Evolutionary conservation across 1,284 basidiomycete species (phyloP).

Genomic region (Boletus sp.): DNA sequence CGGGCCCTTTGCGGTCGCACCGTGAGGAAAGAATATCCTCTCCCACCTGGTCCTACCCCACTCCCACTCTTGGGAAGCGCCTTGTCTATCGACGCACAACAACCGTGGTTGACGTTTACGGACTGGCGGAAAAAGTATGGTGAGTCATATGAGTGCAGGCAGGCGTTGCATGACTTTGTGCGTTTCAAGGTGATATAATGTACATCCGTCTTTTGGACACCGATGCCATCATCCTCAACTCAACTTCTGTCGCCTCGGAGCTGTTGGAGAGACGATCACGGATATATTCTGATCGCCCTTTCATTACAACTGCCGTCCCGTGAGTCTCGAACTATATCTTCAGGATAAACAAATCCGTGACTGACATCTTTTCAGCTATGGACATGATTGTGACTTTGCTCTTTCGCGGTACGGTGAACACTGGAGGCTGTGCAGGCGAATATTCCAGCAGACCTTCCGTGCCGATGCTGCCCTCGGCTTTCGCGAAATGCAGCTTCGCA

Average conservation of each 20-base stretch:
- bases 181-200: slow-evolving; percentile 8
- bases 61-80: neutral
- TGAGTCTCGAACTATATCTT: slow-evolving; percentile 2
- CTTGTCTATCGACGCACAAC: neutral
- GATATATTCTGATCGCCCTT: slow-evolving; percentile 18
- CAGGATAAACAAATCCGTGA: too few relatives aligned
- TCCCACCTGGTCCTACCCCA: neutral
- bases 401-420: slow-evolving; percentile 1
- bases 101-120: neutral
- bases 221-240: slow-evolving; percentile 14
- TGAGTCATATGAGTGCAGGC: too few relatives aligned
- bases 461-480: neutral
- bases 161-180: neutral
- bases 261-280: slow-evolving; percentile 18
- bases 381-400: neutral
- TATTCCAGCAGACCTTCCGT: slow-evolving; percentile 5
- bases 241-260: neutral
- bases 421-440: slow-evolving; percentile 8
- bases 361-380: slow-evolving; percentile 6
- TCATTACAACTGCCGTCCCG: slow-evolving; percentile 7
- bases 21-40: neutral
- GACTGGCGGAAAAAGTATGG: neutral
- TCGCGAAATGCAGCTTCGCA: slow-evolving; percentile 12
- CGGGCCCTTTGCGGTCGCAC: neutral
- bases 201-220: slow-evolving; percentile 11